A percentile compares a stretch with the other conserved stretches of the same genome.
Conservation (phyloP, 176 grass and related monocot species). For the Otatea glauca region DNA sequence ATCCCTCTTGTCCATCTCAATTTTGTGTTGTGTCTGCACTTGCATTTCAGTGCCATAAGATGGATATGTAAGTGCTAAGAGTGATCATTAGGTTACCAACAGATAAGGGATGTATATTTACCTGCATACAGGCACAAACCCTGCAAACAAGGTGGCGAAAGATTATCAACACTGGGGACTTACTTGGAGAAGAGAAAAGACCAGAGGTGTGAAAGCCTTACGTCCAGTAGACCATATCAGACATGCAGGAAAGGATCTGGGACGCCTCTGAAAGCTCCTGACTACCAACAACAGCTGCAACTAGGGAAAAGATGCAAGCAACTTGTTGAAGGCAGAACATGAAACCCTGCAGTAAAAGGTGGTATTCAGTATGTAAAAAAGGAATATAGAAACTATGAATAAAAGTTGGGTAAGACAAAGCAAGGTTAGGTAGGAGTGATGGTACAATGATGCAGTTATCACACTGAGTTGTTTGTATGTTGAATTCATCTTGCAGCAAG, state of each 20-base stretch:
- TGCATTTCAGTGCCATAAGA: slow-evolving; percentile 37
- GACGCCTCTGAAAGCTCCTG: slow-evolving; percentile 83
- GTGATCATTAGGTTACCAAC: neutral
- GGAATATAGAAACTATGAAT: neutral
- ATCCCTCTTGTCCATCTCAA: slow-evolving; percentile 98
- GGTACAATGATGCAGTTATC: slow-evolving; percentile 98
- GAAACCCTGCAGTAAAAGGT: slow-evolving; percentile 71
- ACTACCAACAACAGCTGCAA: slow-evolving; percentile 87
- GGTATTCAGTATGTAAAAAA: slow-evolving; percentile 15
- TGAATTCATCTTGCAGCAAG: slow-evolving; percentile 99
- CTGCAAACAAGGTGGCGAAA: slow-evolving; percentile 54
- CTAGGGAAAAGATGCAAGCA: slow-evolving; percentile 92
- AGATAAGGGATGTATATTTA: slow-evolving; percentile 47
- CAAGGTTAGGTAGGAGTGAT: slow-evolving; percentile 3
- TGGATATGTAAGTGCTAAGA: neutral
- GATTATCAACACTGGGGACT: slow-evolving; percentile 35
- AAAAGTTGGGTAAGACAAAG: slow-evolving; percentile 34
- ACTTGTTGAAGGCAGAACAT: slow-evolving; percentile 96
- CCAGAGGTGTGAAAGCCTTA: slow-evolving; percentile 44
- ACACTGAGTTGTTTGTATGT: slow-evolving; percentile 97
- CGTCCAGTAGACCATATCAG: slow-evolving; percentile 95
- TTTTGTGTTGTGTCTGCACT: slow-evolving; percentile 89
- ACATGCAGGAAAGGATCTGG: slow-evolving; percentile 80
- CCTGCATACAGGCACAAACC: slow-evolving; percentile 99
- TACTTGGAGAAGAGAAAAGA: slow-evolving; percentile 20